A percentile compares a stretch with the other conserved stretches of the same genome.
Evolutionary conservation across 2,329 filamentous ascomycete genomes (phyloP).

Genomic region (Fusarium algeriense): DNA sequence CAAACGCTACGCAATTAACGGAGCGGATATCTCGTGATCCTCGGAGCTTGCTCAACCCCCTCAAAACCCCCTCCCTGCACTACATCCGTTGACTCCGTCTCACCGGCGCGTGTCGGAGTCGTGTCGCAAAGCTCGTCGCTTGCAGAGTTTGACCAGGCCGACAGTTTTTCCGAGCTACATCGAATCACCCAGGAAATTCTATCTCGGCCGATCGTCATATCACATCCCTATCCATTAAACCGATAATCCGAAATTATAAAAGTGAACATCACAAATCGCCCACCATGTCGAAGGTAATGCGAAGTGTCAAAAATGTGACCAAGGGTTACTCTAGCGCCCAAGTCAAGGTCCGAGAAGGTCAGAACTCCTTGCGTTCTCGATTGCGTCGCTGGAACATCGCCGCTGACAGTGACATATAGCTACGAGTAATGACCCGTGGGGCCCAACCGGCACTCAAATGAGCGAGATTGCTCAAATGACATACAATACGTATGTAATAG

Average conservation of each 20-base stretch:
- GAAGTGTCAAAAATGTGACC: slow-evolving; percentile 99
- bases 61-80: slow-evolving; percentile 37
- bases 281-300: slow-evolving; percentile 94
- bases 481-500: slow-evolving; percentile 86
- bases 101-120: slow-evolving; percentile 35
- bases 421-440: slow-evolving; percentile 99
- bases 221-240: slow-evolving; percentile 23
- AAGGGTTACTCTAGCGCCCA: slow-evolving; percentile 97
- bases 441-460: slow-evolving; percentile 97
- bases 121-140: slow-evolving; percentile 28
- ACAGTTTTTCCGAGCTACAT: slow-evolving; percentile 15
- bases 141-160: slow-evolving; percentile 6
- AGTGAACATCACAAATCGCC: slow-evolving; percentile 43
- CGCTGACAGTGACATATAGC: slow-evolving; percentile 66
- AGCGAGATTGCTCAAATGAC: slow-evolving; percentile 98
- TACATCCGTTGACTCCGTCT: slow-evolving; percentile 28
- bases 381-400: slow-evolving; percentile 2
- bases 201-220: slow-evolving; percentile 37
- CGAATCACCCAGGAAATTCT: slow-evolving; percentile 21
- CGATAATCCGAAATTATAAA: slow-evolving; percentile 10
- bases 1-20: slow-evolving; percentile 31
- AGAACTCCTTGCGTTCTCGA: slow-evolving; percentile 45
- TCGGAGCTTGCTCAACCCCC: slow-evolving; percentile 38
- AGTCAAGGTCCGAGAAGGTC: slow-evolving; percentile 98
- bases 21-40: slow-evolving; percentile 39